Evolutionary conservation across 2,329 filamentous ascomycete species (phyloP), one percentile per base, ranked within the genome.

Genomic region (Fusarium setosum): DNA sequence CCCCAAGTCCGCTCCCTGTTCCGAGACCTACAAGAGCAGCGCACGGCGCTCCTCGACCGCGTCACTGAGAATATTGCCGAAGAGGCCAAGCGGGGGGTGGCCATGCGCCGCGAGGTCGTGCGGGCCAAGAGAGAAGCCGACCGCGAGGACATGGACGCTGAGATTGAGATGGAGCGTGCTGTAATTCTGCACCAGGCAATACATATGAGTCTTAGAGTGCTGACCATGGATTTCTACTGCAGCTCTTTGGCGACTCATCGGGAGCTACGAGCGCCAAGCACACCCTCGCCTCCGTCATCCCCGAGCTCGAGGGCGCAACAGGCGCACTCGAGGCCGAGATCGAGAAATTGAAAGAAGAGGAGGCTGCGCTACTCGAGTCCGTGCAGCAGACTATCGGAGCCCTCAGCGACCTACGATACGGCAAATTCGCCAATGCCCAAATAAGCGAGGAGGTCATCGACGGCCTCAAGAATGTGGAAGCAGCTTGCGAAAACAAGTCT

Each of bases 341-440:
- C 55, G 80, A 83, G 58, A 82, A 80, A 35, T 81, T 94, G 5
- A 86, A 92, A 68, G 80, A 85, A 31, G 90, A 95, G 67, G 88
- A 91, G 52, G 82, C 83, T 1, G 75, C 76, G 2, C 79, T 93
- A 4, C 76, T 91, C 6, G 81, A 84, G 5, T 85, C 87, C 11
- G 84, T 96, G 50, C 84, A 84, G 65, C 84, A 88, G 56, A 90
- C 85, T 0, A 85, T 96, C 15, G 90, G 90, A 29, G 88, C 86
- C 45, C 80, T 97, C 74, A 96, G 93, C 76, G 92, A 96, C 77
- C 82, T 97, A 55, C 88, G 92, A 42, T 95, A 96, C 72, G 93
- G 94, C 34, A 89, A 89, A 55, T 85, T 96, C 58, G 84, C 86
- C 32, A 91, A 92, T 64, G 76, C 83, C 20, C 83, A 88, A 59